phyloP scores from a whole-genome alignment of 2,329 filamentous ascomycete species.

The Pseudocercospora pini-densiflorae region DNA sequence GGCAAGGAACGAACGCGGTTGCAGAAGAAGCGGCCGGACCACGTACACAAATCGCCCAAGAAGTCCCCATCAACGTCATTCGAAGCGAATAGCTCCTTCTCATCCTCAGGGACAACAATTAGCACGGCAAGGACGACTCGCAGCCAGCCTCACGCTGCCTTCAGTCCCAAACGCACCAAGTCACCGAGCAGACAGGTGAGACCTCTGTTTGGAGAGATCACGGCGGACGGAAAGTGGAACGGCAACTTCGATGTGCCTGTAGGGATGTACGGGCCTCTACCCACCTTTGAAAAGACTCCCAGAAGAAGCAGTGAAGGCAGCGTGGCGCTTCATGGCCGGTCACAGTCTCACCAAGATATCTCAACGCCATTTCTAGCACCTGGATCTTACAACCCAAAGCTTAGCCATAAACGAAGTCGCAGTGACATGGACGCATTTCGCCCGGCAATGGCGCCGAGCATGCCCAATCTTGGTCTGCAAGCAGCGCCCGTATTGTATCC shows the following conservation, averaged over 20 bases:
- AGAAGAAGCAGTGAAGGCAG: conserved; percentile 74
- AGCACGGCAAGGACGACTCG: conserved; percentile 28
- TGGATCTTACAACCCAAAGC: conserved; percentile 22
- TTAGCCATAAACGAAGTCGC: conserved; percentile 40
- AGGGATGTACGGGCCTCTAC: conserved; percentile 34
- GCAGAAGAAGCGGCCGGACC: conserved; percentile 37
- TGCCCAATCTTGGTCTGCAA: conserved; percentile 35
- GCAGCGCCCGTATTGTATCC: conserved; percentile 29
- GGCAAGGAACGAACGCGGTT: conserved; percentile 33
- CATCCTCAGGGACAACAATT: conserved; percentile 29
- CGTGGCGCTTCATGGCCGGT: conserved; percentile 60
- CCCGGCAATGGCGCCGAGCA: conserved; percentile 32
- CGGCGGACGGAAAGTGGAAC: conserved; percentile 61
- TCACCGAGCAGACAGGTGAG: conserved; percentile 40
- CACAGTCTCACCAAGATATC: conserved; percentile 55
- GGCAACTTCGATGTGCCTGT: conserved; percentile 38
- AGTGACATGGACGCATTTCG: conserved; percentile 37
- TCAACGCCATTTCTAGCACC: conserved; percentile 27
- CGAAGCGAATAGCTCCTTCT: conserved; percentile 35
- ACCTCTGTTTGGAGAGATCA: conserved; percentile 76
- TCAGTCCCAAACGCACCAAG: conserved; percentile 30
- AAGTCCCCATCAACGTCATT: conserved; percentile 36
- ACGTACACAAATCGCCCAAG: conserved; percentile 10
- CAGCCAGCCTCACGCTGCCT: conserved; percentile 36
- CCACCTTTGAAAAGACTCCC: conserved; percentile 30